A percentile compares a stretch with the other conserved stretches of the same genome.
Evolutionary conservation across 352 stramenopile species (phyloP).

Genomic region (Phytophthora sp.): DNA sequence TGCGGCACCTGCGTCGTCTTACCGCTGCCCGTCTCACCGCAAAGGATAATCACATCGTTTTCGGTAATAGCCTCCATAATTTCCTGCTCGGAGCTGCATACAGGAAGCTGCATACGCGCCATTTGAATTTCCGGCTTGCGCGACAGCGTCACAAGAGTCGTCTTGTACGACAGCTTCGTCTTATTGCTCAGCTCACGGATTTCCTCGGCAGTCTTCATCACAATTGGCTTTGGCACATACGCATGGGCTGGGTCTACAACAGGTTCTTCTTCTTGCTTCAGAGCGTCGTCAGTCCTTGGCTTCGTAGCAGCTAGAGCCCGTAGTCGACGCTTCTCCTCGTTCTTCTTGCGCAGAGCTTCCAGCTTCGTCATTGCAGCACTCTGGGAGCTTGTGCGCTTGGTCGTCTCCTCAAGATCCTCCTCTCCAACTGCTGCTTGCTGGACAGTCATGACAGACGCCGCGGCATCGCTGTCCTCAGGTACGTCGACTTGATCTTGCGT

Average conservation of each 20-base stretch:
- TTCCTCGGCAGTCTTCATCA: slow-evolving; percentile 70
- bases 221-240: slow-evolving; percentile 73
- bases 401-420: slow-evolving; percentile 20
- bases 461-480: not conserved
- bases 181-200: slow-evolving; percentile 62
- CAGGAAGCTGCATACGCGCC: slow-evolving; percentile 95
- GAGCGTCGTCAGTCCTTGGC: not conserved
- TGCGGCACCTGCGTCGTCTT: slow-evolving; percentile 99
- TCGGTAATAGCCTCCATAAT: slow-evolving; percentile 97
- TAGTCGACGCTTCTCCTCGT: slow-evolving; percentile 71
- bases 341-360: slow-evolving; percentile 76
- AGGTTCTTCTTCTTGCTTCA: slow-evolving; percentile 30
- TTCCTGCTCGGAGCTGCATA: slow-evolving; percentile 99
- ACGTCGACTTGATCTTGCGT: not conserved
- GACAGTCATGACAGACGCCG: slow-evolving; percentile 8
- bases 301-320: slow-evolving; percentile 36
- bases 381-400: slow-evolving; percentile 52
- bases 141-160: slow-evolving; percentile 69
- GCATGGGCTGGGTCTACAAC: slow-evolving; percentile 38
- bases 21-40: slow-evolving; percentile 97
- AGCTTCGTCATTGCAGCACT: slow-evolving; percentile 74
- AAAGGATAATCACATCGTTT: slow-evolving; percentile 98
- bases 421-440: slow-evolving; percentile 18
- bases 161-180: slow-evolving; percentile 65
- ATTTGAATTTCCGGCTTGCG: slow-evolving; percentile 89